phyloP scores from a whole-genome alignment of 2,329 filamentous ascomycete genomes.

The Colletotrichum euphorbiae region DNA sequence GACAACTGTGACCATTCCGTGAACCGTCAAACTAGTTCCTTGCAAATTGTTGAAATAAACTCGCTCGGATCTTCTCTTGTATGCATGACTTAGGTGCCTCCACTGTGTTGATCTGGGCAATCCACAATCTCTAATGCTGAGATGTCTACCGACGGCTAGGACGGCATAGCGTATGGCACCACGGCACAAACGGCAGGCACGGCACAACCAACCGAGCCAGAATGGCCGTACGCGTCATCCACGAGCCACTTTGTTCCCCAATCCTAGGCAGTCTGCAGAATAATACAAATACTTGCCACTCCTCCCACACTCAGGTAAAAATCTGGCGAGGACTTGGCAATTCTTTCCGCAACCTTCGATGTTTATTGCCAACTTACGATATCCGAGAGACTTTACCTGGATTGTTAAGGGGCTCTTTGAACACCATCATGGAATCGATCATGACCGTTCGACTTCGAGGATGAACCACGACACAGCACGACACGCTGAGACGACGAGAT shows the following conservation, averaged over 20 bases:
- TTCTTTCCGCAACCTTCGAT: too few relatives aligned
- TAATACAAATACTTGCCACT: background rate
- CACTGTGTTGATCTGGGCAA: constrained; percentile 6
- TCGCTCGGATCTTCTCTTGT: constrained; percentile 1
- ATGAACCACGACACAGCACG: too few relatives aligned
- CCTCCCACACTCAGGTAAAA: rapidly evolving
- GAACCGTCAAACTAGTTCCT: background rate
- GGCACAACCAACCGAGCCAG: constrained; percentile 36
- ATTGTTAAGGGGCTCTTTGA: too few relatives aligned
- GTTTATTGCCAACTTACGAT: too few relatives aligned
- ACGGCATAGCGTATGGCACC: constrained; percentile 27
- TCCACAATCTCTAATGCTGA: constrained; percentile 20
- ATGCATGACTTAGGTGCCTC: constrained; percentile 1
- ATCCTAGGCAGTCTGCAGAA: constrained; percentile 10
- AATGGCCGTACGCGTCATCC: constrained; percentile 14
- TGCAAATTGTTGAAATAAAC: constrained; percentile 21
- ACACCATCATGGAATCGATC: too few relatives aligned
- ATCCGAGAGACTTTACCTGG: too few relatives aligned
- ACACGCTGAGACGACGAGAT: too few relatives aligned
- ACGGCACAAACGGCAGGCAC: constrained; percentile 26
- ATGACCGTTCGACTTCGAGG: too few relatives aligned
- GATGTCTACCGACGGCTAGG: constrained; percentile 21
- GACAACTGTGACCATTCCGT: background rate
- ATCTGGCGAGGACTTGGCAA: too few relatives aligned
- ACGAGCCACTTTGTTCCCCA: constrained; percentile 5